A percentile compares a stretch with the other conserved stretches of the same genome.
Evolutionary conservation across 164 flowering plant genomes (phyloP).

Genomic region (Litsea cubeba): DNA sequence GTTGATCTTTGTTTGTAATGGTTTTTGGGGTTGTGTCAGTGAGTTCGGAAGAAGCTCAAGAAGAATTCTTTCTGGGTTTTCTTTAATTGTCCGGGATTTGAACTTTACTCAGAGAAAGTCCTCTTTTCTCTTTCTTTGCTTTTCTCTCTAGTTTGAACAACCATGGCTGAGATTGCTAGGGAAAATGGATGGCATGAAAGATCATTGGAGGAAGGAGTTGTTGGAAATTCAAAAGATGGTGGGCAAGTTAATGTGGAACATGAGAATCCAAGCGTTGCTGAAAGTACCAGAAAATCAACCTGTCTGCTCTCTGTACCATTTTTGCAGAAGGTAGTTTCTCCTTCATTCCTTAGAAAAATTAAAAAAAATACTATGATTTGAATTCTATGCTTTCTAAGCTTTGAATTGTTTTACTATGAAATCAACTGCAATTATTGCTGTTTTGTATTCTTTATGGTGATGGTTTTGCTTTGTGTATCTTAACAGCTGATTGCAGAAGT

Average conservation of each 20-base stretch:
- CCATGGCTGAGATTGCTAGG: slow-evolving; percentile 14
- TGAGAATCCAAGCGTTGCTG: slow-evolving; percentile 1
- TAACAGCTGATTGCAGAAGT: slow-evolving; percentile 50
- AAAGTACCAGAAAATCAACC: not conserved
- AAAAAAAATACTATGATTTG: no score
- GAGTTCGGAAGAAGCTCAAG: not conserved
- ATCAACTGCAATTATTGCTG: not conserved
- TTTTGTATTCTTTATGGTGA: not conserved
- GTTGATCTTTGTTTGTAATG: not conserved
- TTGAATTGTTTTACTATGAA: not conserved
- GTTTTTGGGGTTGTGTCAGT: not conserved
- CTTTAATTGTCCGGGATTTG: not conserved
- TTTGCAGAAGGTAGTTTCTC: slow-evolving; percentile 20
- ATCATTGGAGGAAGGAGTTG: slow-evolving; percentile 9
- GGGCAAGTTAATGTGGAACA: not conserved
- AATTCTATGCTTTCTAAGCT: no score
- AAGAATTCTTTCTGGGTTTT: not conserved
- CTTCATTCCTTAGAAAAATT: not conserved
- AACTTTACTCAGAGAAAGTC: not conserved
- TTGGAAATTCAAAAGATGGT: not conserved
- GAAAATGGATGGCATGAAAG: slow-evolving; percentile 11
- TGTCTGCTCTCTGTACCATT: slow-evolving; percentile 13
- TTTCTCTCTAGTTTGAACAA: not conserved
- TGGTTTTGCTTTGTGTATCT: not conserved
- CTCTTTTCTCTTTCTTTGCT: not conserved